Evolutionary conservation across 305 asterid genomes (phyloP), one percentile per base, ranked within the genome.

Genomic region (Fraxinus dipetala): DNA sequence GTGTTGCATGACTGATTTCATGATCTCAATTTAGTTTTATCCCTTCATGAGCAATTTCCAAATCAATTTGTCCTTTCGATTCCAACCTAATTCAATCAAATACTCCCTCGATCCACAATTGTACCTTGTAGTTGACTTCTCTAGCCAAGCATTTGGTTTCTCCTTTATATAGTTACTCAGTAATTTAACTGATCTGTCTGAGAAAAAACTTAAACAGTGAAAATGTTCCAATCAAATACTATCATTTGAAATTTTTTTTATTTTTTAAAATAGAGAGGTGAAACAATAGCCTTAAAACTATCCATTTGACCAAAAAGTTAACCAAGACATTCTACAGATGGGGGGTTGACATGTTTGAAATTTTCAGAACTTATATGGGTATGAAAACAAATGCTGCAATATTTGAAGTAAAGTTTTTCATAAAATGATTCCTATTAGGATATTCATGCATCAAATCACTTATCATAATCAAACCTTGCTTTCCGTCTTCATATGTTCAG

Each of bases 401-500:
- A 56, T 56, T 56, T 18, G 67, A 56, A 56, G 28, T 18, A 56
- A 54, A 56, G 0, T 6, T 51, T 51, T 56, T 22, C 24, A 56
- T 56, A 16, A 56, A 56, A 18, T 18, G 11, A 56, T 56, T 82
- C 8, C 54, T 14, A 28, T 67, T 31, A 73, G 14, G 24, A 65
- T 75, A 45, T 75, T 75, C 75, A 14, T 72, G 28, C 30, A 14
- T 65, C 72, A 73, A 79, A 56, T 70, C 36, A 59, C 77, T 61
- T 35, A 75, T 67, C 75, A 54, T 73, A 34, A 56, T 69, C 18
- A 45, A 76, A 63, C 76, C 83, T 56, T 45, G 72, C 82, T 61
- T 82, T 59, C 61, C 10, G 11, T 48, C 69, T 9, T 84, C 51
- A 16, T 74, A 67, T 72, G 84, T 89, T 85, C 91, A 96, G 99